These are phyloP conservation scores for Myriosclerotinia scirpicola DNA, from an alignment of 2,329 filamentous ascomycete genomes.

Conservation along the genomic window DNA sequence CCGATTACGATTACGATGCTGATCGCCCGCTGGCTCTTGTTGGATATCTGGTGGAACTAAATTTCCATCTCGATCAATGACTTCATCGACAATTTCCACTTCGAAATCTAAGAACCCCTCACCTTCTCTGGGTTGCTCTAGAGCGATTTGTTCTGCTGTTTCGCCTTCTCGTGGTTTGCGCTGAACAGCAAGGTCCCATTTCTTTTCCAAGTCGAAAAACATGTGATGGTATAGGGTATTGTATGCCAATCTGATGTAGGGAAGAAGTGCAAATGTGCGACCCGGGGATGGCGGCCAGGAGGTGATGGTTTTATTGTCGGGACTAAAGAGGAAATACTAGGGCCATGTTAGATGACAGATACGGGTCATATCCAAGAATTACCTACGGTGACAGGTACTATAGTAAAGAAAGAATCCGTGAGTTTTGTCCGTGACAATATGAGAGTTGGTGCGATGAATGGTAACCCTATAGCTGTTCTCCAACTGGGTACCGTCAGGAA, in stretches of 20 bases:
- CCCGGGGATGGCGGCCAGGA: conserved; percentile 58
- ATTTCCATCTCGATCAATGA: conserved; percentile 20
- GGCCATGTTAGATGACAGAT: conserved; percentile 21
- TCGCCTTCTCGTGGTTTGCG: conserved; percentile 41
- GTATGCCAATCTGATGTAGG: conserved; percentile 65
- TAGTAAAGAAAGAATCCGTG: conserved; percentile 49
- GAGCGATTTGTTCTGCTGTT: conserved; percentile 40
- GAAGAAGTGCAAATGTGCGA: conserved; percentile 64
- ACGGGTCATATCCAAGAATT: background rate
- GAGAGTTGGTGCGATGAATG: conserved; percentile 66
- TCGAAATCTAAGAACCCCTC: conserved; percentile 36
- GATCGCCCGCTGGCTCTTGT: background rate
- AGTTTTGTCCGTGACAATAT: conserved; percentile 65
- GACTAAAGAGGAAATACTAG: conserved; percentile 36
- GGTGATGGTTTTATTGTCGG: conserved; percentile 29
- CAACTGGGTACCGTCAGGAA: conserved; percentile 25
- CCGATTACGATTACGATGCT: conserved; percentile 2
- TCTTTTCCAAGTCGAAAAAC: conserved; percentile 36
- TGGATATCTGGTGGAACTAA: background rate
- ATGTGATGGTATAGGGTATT: conserved; percentile 54
- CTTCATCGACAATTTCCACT: conserved; percentile 30
- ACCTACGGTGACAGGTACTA: conserved; percentile 42
- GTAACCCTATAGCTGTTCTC: conserved; percentile 52
- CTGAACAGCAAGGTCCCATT: conserved; percentile 40
- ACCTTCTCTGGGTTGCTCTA: conserved; percentile 39